Evolutionary conservation across 371 early-diverging fungal species (phyloP).

Genomic region (Mortierella sp.): DNA sequence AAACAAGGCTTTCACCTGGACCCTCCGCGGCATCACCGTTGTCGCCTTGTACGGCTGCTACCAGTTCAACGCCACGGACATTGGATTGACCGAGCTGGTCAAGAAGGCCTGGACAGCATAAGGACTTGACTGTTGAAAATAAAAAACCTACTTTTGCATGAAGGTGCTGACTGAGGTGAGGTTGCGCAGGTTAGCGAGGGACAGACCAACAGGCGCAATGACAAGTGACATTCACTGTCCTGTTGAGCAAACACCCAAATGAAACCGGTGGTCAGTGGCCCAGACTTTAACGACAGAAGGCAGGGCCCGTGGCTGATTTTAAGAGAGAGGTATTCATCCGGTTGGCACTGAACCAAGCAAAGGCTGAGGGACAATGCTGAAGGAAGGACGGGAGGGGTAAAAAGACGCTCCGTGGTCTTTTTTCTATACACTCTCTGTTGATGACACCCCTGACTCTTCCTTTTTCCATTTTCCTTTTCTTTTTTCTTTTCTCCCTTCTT

Average conservation of each 20-base stretch:
- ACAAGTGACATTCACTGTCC: not conserved
- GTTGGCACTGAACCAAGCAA: no score
- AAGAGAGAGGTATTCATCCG: no score
- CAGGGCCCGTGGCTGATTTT: not conserved
- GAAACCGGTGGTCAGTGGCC: not conserved
- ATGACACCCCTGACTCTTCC: not conserved
- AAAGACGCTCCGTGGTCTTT: no score
- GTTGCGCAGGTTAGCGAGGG: not conserved
- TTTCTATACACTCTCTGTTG: not conserved
- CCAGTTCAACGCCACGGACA: constrained; percentile 94
- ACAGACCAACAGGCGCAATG: no score
- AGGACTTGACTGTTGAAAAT: not conserved
- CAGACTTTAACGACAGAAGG: not conserved
- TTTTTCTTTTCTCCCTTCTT: not conserved
- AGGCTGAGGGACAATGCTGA: no score
- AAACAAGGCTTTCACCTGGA: constrained; percentile 72
- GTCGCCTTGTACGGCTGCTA: constrained; percentile 89
- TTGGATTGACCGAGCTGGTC: constrained; percentile 92
- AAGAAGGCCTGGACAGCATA: constrained; percentile 87
- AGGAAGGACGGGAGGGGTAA: no score
- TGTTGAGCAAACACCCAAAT: not conserved
- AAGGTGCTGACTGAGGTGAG: not conserved
- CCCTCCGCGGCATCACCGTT: constrained; percentile 78
- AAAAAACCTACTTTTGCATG: constrained; percentile 44
- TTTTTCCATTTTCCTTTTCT: not conserved